These are phyloP conservation scores for Knufia petricola DNA, from an alignment of 2,329 filamentous ascomycete genomes.

Conservation along the genomic window DNA sequence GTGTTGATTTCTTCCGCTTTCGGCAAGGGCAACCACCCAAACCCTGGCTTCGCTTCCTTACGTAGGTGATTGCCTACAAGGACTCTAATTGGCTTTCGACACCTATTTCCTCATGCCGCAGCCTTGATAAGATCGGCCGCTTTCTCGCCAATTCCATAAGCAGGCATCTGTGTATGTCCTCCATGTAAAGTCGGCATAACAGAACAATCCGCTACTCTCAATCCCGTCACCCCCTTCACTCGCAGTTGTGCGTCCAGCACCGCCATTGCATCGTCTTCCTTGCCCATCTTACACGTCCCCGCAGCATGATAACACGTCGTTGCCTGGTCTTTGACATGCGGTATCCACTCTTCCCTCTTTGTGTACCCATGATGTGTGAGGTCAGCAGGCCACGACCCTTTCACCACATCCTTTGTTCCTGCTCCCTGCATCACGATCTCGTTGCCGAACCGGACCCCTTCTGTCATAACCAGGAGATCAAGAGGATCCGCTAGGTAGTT, in stretches of 20 bases:
- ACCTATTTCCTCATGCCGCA: slow-evolving; percentile 8
- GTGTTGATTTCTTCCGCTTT: too few relatives aligned
- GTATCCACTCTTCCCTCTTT: slow-evolving; percentile 49
- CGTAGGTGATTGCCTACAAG: too few relatives aligned
- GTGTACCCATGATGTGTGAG: slow-evolving; percentile 44
- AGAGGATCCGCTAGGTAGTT: slow-evolving; percentile 49
- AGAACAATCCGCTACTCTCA: slow-evolving; percentile 47
- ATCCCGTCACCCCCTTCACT: slow-evolving; percentile 42
- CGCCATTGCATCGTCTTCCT: slow-evolving; percentile 37
- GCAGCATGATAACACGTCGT: slow-evolving; percentile 52
- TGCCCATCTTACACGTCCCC: slow-evolving; percentile 49
- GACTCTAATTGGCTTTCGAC: too few relatives aligned
- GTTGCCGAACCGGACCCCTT: slow-evolving; percentile 50
- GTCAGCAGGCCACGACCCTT: slow-evolving; percentile 49
- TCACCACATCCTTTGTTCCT: slow-evolving; percentile 50
- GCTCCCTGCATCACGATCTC: slow-evolving; percentile 50
- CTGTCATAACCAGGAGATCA: slow-evolving; percentile 49
- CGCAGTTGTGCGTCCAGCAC: slow-evolving; percentile 47
- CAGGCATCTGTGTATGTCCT: slow-evolving; percentile 49
- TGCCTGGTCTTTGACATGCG: slow-evolving; percentile 49
- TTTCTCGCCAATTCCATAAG: slow-evolving; percentile 49
- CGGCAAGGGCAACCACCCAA: too few relatives aligned
- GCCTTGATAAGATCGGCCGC: slow-evolving; percentile 43
- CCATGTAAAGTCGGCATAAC: slow-evolving; percentile 44
- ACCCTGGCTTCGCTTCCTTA: too few relatives aligned